These are phyloP conservation scores for Diplodia corticola DNA, from an alignment of 2,329 filamentous ascomycete species.

Conservation along the genomic window DNA sequence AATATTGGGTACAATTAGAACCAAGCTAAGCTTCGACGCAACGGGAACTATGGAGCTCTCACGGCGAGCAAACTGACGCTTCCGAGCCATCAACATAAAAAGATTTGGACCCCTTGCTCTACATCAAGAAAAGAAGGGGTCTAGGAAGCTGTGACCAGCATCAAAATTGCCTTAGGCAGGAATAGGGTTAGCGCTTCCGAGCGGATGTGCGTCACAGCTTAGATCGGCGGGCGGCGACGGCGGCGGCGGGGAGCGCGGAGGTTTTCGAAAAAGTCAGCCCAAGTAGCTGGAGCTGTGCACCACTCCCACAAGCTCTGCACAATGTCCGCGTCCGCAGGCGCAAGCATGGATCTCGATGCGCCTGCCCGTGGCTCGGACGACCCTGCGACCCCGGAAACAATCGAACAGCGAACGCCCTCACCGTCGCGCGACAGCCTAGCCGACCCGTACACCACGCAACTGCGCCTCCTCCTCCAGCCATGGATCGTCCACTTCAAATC, in stretches of 20 bases:
- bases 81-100: neutral
- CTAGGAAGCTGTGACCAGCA: neutral
- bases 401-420: neutral
- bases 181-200: neutral
- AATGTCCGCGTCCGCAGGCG: slow-evolving; percentile 6
- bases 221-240: neutral
- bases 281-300: neutral
- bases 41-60: no score
- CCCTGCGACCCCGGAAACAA: neutral
- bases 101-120: neutral
- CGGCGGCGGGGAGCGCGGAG: neutral
- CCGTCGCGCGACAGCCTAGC: neutral
- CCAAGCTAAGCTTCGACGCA: no score
- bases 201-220: slow-evolving; percentile 5
- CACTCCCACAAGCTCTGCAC: neutral
- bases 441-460: slow-evolving; percentile 43
- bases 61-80: neutral
- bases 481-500: slow-evolving; percentile 61
- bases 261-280: slow-evolving; percentile 17
- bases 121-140: neutral
- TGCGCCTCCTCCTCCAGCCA: slow-evolving; percentile 49
- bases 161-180: neutral
- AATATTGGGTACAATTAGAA: no score
- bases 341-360: slow-evolving; percentile 6
- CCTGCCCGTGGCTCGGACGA: neutral